These are phyloP conservation scores for Fusarium xyrophilum DNA, from an alignment of 2,329 filamentous ascomycete species.

Conservation along the genomic window DNA sequence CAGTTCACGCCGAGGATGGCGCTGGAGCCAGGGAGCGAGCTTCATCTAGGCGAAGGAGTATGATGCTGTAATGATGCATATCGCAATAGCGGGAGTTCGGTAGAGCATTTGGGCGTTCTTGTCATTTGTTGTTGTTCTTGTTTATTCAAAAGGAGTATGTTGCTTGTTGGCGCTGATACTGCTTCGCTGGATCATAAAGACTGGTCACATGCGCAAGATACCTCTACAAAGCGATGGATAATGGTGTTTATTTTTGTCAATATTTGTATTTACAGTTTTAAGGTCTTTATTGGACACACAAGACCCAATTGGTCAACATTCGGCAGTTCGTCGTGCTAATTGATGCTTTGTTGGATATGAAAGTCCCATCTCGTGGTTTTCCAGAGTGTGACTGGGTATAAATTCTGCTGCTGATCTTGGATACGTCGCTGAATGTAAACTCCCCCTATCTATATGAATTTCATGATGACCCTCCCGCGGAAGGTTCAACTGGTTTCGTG, in stretches of 20 bases:
- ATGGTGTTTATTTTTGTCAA: constrained; percentile 38
- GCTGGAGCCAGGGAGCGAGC: constrained; percentile 41
- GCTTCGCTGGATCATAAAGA: constrained; percentile 40
- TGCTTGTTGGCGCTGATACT: constrained; percentile 36
- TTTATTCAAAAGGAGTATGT: constrained; percentile 35
- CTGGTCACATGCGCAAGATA: constrained; percentile 46
- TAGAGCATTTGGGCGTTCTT: constrained; percentile 40
- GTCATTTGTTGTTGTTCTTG: constrained; percentile 36
- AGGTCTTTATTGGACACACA: constrained; percentile 25
- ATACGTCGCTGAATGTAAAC: constrained; percentile 32
- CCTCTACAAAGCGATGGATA: constrained; percentile 45
- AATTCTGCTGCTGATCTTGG: constrained; percentile 31
- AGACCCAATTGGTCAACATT: constrained; percentile 32
- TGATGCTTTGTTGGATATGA: constrained; percentile 34
- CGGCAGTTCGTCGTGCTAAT: constrained; percentile 24
- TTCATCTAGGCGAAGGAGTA: constrained; percentile 60
- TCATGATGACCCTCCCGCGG: constrained; percentile 56
- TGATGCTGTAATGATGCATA: constrained; percentile 61
- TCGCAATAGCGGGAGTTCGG: constrained; percentile 32
- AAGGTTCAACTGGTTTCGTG: constrained; percentile 74
- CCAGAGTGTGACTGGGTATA: constrained; percentile 41
- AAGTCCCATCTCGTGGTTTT: constrained; percentile 23
- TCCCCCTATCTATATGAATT: constrained; percentile 9
- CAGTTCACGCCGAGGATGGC: constrained; percentile 47
- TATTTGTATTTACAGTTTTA: constrained; percentile 45